Conservation (phyloP, 2,329 filamentous ascomycete species). For the Botrytis byssoidea region DNA sequence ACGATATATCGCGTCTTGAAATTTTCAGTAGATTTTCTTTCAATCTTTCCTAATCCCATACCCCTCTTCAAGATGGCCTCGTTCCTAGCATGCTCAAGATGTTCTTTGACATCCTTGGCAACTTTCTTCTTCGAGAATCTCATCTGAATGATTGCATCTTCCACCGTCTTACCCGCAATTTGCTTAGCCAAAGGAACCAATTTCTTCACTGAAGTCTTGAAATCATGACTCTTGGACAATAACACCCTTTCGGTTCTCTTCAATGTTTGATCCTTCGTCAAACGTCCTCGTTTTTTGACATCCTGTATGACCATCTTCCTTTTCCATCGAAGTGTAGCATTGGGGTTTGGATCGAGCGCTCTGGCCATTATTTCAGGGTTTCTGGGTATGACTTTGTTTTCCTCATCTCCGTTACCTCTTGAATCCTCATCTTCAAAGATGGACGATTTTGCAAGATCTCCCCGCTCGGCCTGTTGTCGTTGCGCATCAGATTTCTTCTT, state of each 20-base stretch:
- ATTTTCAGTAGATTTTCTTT: conserved; percentile 32
- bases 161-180: conserved; percentile 88
- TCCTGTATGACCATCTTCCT: conserved; percentile 79
- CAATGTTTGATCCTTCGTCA: conserved; percentile 65
- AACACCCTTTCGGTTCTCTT: conserved; percentile 60
- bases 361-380: conserved; percentile 57
- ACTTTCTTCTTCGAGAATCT: conserved; percentile 92
- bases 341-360: conserved; percentile 73
- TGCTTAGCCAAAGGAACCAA: conserved; percentile 81
- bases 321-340: conserved; percentile 71
- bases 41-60: conserved; percentile 71
- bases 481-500: conserved; percentile 37
- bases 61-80: conserved; percentile 75
- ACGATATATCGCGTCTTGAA: conserved; percentile 57
- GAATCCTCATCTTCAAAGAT: conserved; percentile 50
- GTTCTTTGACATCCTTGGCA: conserved; percentile 73
- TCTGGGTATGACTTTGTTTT: conserved; percentile 35
- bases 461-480: conserved; percentile 40
- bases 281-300: conserved; percentile 64
- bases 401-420: conserved; percentile 33
- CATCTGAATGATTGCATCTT: conserved; percentile 94
- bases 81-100: conserved; percentile 79
- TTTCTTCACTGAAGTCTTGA: conserved; percentile 91
- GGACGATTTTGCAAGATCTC: conserved; percentile 48
- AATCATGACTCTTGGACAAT: conserved; percentile 62